Evolutionary conservation across 2,329 filamentous ascomycete species (phyloP).

Genomic region (Eutypa lata): DNA sequence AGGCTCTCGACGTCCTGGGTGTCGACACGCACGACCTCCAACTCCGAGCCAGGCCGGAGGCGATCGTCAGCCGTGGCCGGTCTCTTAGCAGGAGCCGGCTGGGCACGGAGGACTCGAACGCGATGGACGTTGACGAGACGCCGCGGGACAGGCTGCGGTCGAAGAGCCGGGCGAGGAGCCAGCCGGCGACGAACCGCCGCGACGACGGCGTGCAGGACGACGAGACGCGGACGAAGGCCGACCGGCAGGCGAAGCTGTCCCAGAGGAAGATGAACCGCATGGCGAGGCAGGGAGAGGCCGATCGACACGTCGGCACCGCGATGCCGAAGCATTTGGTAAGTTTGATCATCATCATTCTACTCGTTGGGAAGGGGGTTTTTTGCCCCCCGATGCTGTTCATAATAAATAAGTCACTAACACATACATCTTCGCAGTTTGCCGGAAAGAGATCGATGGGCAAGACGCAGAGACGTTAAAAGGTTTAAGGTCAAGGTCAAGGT

Average conservation of each 20-base stretch:
- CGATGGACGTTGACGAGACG: constrained; percentile 70
- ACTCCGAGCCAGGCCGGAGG: constrained; percentile 67
- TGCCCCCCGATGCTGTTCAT: neutral
- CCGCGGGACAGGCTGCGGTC: constrained; percentile 62
- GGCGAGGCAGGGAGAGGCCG: constrained; percentile 94
- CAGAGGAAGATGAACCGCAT: constrained; percentile 99
- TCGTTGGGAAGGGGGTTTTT: neutral
- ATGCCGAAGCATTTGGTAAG: constrained; percentile 88
- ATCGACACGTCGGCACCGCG: constrained; percentile 80
- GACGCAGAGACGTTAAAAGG: constrained; percentile 64
- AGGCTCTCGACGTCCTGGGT: constrained; percentile 79
- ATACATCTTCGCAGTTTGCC: constrained; percentile 58
- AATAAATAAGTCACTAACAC: too few relatives aligned
- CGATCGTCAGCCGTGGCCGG: constrained; percentile 64
- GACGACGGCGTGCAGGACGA: constrained; percentile 75
- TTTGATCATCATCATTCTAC: constrained; percentile 22
- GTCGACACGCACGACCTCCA: constrained; percentile 76
- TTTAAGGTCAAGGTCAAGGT: too few relatives aligned
- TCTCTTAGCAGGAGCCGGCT: constrained; percentile 61
- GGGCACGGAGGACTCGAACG: constrained; percentile 62
- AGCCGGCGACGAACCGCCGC: constrained; percentile 62
- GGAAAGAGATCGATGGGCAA: constrained; percentile 95
- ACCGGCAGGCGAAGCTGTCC: constrained; percentile 80
- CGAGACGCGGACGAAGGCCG: constrained; percentile 69
- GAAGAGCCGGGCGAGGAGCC: constrained; percentile 67